These are phyloP conservation scores for Scopulariopsis brevicaulis DNA, from an alignment of 2,329 filamentous ascomycete species.

Conservation along the genomic window DNA sequence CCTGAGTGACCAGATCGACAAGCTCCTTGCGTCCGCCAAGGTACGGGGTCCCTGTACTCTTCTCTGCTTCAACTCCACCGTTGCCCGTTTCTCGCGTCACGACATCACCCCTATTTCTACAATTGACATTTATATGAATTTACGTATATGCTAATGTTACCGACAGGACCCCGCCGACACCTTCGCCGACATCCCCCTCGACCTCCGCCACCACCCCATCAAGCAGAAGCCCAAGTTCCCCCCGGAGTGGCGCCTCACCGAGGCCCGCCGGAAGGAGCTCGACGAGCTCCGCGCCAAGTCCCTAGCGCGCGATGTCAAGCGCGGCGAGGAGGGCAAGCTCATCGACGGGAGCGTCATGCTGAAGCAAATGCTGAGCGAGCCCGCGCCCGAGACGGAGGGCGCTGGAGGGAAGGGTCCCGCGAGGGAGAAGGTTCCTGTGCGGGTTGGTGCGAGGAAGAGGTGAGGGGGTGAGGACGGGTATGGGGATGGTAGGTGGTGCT, in stretches of 20 bases:
- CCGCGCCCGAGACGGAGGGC: constrained; percentile 12
- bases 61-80: background rate
- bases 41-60: constrained; percentile 20
- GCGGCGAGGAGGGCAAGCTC: constrained; percentile 38
- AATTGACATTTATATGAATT: constrained; percentile 5
- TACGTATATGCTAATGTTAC: background rate
- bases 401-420: background rate
- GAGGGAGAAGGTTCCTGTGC: constrained; percentile 16
- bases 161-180: constrained; percentile 59
- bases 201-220: constrained; percentile 67
- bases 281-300: constrained; percentile 43
- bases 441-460: constrained; percentile 12
- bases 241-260: constrained; percentile 69
- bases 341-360: constrained; percentile 38
- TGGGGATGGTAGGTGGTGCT: background rate
- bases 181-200: constrained; percentile 82
- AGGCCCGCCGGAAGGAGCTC: constrained; percentile 54
- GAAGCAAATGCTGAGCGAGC: background rate
- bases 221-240: constrained; percentile 65
- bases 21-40: constrained; percentile 64
- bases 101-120: background rate
- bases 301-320: constrained; percentile 41
- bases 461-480: background rate
- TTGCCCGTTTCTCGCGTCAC: background rate
- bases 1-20: constrained; percentile 65